Evolutionary conservation across 208 protist genomes (phyloP), one percentile per base, ranked within the genome.

Genomic region (Wallacemonas collosoma): DNA sequence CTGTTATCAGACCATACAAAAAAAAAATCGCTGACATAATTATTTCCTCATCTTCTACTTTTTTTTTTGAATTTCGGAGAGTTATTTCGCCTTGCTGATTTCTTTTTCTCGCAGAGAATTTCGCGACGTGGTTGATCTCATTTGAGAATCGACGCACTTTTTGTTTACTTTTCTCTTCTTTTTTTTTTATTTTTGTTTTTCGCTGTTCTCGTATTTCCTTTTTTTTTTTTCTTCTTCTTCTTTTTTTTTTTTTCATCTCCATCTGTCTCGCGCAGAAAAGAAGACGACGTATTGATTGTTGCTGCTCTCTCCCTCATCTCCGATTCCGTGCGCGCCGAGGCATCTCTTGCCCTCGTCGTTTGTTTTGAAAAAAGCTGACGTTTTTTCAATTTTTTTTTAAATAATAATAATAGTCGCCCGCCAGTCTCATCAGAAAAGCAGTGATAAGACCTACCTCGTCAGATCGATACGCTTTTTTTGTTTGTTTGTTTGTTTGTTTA

Each of bases 401-500:
- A n/a, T 53, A 53, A 53, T n/a, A 53, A 26, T 26, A 26, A 26
- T 26, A 26, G 26, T 26, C 26, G 26, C 26, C 26, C 26, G 26
- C 26, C 26, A 26, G 26, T 0, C 26, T 26, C 26, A 26, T 26
- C 26, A 26, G 26, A 26, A 26, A 0, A 26, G 26, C 26, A 26
- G 26, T 26, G 26, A 26, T 26, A 26, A 26, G 26, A 26, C 26
- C 26, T 26, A 26, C 26, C 26, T 26, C 26, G 26, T 26, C 26
- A 26, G 26, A 26, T 26, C 26, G 26, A 26, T 26, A 35, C n/a
- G 51, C 51, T 36, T 9, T n/a, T 63, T 70, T 70, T 66, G n/a
- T 66, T 73, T 35, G 44, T 68, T 54, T 48, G 58, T 2, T 14
- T 66, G 1, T 74, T 5, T 57, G 1, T 82, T 4, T 53, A 44